Evolutionary conservation across 2,329 filamentous ascomycete species (phyloP).

Genomic region (Paecilomyces fulvus): DNA sequence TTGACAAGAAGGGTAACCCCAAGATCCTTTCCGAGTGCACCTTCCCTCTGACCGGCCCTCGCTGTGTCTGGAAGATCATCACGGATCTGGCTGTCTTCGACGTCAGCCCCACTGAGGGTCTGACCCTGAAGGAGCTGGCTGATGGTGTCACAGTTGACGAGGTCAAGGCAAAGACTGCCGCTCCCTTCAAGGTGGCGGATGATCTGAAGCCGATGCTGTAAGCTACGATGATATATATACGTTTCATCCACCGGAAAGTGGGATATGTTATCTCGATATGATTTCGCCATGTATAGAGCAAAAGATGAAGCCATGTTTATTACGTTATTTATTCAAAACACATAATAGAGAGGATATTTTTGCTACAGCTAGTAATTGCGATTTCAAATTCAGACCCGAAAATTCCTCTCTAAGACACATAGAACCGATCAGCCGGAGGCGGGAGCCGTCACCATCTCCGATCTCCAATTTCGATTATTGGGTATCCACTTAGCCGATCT

Average conservation of each 20-base stretch:
- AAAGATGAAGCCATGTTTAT: not conserved
- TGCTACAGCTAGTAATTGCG: too few species aligned
- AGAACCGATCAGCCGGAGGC: too few species aligned
- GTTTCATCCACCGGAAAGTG: not conserved
- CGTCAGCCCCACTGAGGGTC: constrained; percentile 55
- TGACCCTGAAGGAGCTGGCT: constrained; percentile 57
- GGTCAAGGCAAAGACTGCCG: constrained; percentile 62
- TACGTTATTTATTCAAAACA: not conserved
- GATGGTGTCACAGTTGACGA: constrained; percentile 63
- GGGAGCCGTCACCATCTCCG: too few species aligned
- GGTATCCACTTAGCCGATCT: too few species aligned
- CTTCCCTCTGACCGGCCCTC: constrained; percentile 58
- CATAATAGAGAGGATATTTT: not conserved
- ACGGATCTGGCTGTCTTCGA: constrained; percentile 66
- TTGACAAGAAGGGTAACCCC: constrained; percentile 59
- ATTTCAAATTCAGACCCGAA: too few species aligned
- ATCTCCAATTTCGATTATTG: too few species aligned
- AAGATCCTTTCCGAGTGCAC: constrained; percentile 57
- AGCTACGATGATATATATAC: not conserved
- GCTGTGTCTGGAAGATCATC: constrained; percentile 61
- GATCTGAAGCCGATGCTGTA: constrained; percentile 46
- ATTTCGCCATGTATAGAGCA: not conserved
- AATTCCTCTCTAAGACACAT: too few species aligned
- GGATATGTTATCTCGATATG: not conserved
- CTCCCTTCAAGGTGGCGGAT: constrained; percentile 56